Evolutionary conservation across 257 asterid genomes (phyloP), one percentile per base, ranked within the genome.

Genomic region (Petunia secreta): DNA sequence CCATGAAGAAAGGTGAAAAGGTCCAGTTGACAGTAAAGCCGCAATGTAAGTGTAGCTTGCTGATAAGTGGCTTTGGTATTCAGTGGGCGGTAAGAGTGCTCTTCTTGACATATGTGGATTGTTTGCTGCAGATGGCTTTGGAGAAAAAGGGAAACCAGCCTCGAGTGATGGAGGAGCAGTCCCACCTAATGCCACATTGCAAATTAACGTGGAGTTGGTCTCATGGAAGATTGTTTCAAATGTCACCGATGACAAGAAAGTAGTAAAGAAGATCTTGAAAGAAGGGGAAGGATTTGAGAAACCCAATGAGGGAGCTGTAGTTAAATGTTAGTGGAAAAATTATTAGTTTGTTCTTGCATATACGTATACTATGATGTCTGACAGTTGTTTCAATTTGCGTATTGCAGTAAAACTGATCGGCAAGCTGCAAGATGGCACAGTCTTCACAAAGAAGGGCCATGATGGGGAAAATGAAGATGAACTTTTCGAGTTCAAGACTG

Each of bases 1-100:
- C 97, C 4, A 91, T 92, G 97, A 92, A 92, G 90, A 90, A 90
- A 66, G 97, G 93, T 36, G 97, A 92, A 77, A 87, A 89, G 83
- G 95, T 86, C 59, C 89, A 84, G n/a, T 86, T 92, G 13, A 85
- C 92, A 16, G 95, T 92, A 52, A 89, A 90, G 75, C 97, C 93
- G 0, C 95, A 89, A 77, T 92, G 97, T 92, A 83, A 89, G 94
- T 11, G 37, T 0, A 36, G 25, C 37, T 44, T 5, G 37, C 58
- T 48, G 25, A 5, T 4, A 44, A 60, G 57, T 59, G 13, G 2
- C 3, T 50, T 52, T 8, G 10, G 6, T 71, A 1, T 2, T 50
- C 77, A 3, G 34, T n/a, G 48, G 25, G 6, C 2, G 10, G 6
- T 11, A 48, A 25, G 60, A 71, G 59, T 25, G 62, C 11, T 73